Evolutionary conservation across 768 basidiomycete species (phyloP).

Genomic region (Agrocybe pediades): DNA sequence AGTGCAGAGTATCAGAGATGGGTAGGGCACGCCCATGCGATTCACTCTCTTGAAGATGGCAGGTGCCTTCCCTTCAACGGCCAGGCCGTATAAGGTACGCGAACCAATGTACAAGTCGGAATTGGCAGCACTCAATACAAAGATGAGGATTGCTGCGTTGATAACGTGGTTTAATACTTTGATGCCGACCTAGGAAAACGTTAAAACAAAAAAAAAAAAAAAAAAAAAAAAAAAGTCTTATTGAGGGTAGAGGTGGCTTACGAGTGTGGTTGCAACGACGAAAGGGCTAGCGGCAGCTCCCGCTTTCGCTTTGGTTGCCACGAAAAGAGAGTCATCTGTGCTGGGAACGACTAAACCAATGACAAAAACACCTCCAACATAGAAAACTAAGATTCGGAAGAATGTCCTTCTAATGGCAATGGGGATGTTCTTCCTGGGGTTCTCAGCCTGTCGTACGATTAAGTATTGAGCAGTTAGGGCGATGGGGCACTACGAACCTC

Average conservation of each 20-base stretch:
- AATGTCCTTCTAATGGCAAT: conserved; percentile 69
- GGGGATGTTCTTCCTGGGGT: conserved; percentile 75
- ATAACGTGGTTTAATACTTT: conserved; percentile 63
- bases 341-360: conserved; percentile 73
- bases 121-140: conserved; percentile 66
- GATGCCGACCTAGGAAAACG: conserved; percentile 48
- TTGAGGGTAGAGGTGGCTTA: no score
- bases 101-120: conserved; percentile 61
- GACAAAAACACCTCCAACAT: conserved; percentile 70
- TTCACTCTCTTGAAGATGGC: conserved; percentile 45
- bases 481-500: conserved; percentile 27
- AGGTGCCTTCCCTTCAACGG: conserved; percentile 51
- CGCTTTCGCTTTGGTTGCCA: conserved; percentile 44
- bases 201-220: background rate
- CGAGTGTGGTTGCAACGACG: conserved; percentile 50
- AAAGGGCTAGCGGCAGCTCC: conserved; percentile 68
- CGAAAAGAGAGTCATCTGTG: conserved; percentile 48
- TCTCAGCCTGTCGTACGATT: conserved; percentile 50
- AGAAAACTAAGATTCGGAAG: conserved; percentile 58
- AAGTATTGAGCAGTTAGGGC: background rate
- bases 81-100: conserved; percentile 49
- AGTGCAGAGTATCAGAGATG: conserved; percentile 54
- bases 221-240: no score
- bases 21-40: conserved; percentile 49
- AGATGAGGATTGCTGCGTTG: conserved; percentile 63